phyloP scores from a whole-genome alignment of 257 asterid genomes.

The Eucommia ulmoides region DNA sequence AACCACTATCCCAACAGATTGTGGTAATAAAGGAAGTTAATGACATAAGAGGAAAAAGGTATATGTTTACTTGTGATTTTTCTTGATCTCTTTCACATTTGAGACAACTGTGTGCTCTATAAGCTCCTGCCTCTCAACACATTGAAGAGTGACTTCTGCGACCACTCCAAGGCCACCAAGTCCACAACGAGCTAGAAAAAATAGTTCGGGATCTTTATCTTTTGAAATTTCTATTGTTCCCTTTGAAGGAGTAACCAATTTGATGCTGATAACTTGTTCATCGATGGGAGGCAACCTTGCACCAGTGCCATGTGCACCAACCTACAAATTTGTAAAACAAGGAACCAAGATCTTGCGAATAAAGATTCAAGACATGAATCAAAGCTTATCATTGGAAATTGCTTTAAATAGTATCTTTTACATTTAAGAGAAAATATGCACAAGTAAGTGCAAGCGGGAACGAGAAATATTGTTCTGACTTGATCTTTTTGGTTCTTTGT shows the following conservation, averaged over 20 bases:
- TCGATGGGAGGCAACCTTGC: constrained; percentile 90
- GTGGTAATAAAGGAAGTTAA: no score
- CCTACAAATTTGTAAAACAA: constrained; percentile 31
- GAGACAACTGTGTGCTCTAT: constrained; percentile 83
- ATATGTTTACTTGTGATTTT: constrained; percentile 71
- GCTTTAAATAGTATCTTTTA: no score
- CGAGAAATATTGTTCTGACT: no score
- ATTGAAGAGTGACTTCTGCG: constrained; percentile 89
- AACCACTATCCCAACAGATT: no score
- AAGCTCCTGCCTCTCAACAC: constrained; percentile 91
- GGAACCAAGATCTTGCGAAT: constrained; percentile 1
- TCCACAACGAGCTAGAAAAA: constrained; percentile 93
- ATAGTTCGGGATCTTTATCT: constrained; percentile 84
- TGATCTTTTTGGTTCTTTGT: no score
- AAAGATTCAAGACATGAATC: no score
- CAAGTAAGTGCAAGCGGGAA: no score
- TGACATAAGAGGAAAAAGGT: not conserved
- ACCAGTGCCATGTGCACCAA: constrained; percentile 98
- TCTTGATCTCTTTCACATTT: constrained; percentile 63
- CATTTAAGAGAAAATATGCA: no score
- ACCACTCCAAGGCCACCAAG: constrained; percentile 99
- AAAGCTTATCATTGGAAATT: no score
- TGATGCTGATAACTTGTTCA: constrained; percentile 95
- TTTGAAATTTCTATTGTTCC: constrained; percentile 79
- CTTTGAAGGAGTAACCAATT: constrained; percentile 80